Base-by-base conservation (phyloP, 768 basidiomycete genomes). In the Daedaleopsis sinensis region DNA sequence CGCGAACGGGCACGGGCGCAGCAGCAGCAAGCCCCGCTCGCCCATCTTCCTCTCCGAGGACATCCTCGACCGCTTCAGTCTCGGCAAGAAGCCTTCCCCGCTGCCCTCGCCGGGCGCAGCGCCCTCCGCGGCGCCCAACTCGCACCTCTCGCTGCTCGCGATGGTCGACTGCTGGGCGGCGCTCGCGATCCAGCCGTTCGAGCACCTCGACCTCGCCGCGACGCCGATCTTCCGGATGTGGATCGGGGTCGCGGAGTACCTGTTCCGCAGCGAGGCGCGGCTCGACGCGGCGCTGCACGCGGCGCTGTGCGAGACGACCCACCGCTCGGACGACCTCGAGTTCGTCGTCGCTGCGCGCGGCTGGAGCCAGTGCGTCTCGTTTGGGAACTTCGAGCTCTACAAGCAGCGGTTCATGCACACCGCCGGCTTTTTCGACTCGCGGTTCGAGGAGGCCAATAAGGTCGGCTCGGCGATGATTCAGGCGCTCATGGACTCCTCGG, bases 121-220 rank as follows among this genome's bases (percentile, higher is more conserved):
- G 27, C 63, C 60, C 53, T 59, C 18, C 53, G 68, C 65, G 65
- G 57, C 80, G 82, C 61, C 9, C 84, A 98, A 98, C 72, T 96
- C 94, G 1, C 96, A 99, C 72, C 85, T 98, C 57, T 89, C 93
- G 10, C 82, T 99, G 9, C 85, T 98, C 51, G 95, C 96, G 16
- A 98, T 99, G 95, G 97, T 98, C 19, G 97, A 99, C 75, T 96
- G 93, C 68, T 99, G 97, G 97, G 90, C 93, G 9, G 83, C 84
- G 53, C 85, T 98, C 54, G 78, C 80, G 0, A 95, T 97, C 70
- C 85, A 91, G 56, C 97, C 97, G 0, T 96, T 92, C 71, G 87
- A 85, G 37, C 96, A 98, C 77, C 86, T 98, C 63, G 84, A 89
- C 9, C 86, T 98, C 48, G 96, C 96, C 0, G 96, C 95, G 9